A percentile compares a stretch with the other conserved stretches of the same genome.
Conservation (phyloP, 768 basidiomycete genomes). For the Rhodotorula paludigena region DNA sequence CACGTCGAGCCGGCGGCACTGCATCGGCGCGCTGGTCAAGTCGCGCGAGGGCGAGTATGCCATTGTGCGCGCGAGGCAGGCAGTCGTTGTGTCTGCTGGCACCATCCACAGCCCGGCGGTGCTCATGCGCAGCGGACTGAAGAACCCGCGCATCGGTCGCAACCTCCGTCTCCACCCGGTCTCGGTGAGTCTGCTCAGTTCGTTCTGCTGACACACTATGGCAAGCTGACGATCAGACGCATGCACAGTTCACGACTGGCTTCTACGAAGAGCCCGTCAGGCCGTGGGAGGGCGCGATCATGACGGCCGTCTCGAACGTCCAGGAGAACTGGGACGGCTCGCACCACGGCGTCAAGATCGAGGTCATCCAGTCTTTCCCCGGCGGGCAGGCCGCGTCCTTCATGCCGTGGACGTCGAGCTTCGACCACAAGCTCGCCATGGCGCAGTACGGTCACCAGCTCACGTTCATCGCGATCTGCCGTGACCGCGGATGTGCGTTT, state of each 20-base stretch:
- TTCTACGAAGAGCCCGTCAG: constrained; percentile 40
- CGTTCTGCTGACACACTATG: not conserved
- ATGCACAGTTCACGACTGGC: constrained; percentile 33
- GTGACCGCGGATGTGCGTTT: constrained; percentile 40
- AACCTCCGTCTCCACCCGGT: constrained; percentile 45
- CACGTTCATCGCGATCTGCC: constrained; percentile 40
- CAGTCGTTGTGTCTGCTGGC: constrained; percentile 42
- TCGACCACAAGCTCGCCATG: constrained; percentile 36
- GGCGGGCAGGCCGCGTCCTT: constrained; percentile 27
- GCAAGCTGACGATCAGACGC: too few species aligned
- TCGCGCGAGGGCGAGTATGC: constrained; percentile 19
- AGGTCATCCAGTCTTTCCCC: constrained; percentile 39
- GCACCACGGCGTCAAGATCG: constrained; percentile 44
- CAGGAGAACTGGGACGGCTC: constrained; percentile 41
- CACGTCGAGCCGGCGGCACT: constrained; percentile 8
- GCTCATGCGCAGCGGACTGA: constrained; percentile 41
- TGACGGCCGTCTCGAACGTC: constrained; percentile 43
- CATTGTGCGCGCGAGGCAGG: constrained; percentile 27
- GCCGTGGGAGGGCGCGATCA: constrained; percentile 45
- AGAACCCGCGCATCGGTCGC: constrained; percentile 43
- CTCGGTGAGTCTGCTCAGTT: not conserved
- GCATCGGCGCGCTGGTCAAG: constrained; percentile 37
- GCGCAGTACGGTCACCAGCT: constrained; percentile 32
- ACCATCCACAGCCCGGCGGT: constrained; percentile 43
- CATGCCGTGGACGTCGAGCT: constrained; percentile 20